Base-by-base conservation (phyloP, 164 flowering plant species). In the Magnolia kwangsiensis region DNA sequence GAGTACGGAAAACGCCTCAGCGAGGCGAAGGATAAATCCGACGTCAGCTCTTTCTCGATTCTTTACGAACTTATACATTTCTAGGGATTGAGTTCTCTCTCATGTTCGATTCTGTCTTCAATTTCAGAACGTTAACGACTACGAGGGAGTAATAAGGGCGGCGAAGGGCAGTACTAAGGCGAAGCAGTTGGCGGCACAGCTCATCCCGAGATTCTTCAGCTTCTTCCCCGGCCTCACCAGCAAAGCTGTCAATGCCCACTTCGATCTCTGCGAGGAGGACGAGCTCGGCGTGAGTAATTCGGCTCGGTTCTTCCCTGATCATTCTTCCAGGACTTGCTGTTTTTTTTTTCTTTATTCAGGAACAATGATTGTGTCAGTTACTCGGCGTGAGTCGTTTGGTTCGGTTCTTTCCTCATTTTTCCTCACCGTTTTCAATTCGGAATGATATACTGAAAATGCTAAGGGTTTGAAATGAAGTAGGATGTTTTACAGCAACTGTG, bases 131-230 rank as follows among this genome's bases (percentile, higher is more conserved):
- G 92, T 82, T 23, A 77, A 83, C 76, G 99, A 95, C 73, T 95
- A 93, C 65, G 87, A 88, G 82, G 95, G 91, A 20, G 91, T 94
- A 24, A 89, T 95, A 0, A 84, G 78, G 50, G 92, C 94, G 4
- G 91, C 99, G 5, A 89, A 83, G 65, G 89, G 93, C 58, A 89
- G 92, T 74, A 80, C 83, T 18, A 96, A 92, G 83, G 94, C 98
- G 9, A 93, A 87, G 84, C 97, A 94, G 67, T 83, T 96, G 80
- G 94, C 97, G 0, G 98, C 98, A 1, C 99, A 93, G 87, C 88
- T 96, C 2, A 93, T 96, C 66, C 99, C 99, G 0, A 88, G 95
- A 79, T 96, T 90, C 83, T 92, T 91, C 82, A 94, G 92, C 88
- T 87, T 82, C 86, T 94, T 96, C 84, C 99, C 98, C 8, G 78